phyloP scores from a whole-genome alignment of 2,329 filamentous ascomycete genomes.

The Alternaria arbusti region DNA sequence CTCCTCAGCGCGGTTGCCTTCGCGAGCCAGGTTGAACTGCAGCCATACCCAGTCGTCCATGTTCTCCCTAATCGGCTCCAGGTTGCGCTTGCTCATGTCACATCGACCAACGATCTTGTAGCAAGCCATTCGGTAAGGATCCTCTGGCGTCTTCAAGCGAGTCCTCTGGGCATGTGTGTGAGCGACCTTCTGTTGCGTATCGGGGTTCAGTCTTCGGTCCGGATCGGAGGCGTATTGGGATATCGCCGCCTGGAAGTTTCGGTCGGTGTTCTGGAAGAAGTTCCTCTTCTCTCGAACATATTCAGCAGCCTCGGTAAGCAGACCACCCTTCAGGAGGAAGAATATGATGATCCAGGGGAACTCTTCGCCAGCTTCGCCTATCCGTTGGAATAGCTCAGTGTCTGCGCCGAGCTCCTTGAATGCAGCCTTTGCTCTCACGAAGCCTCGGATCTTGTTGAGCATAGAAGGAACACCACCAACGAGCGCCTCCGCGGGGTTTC shows the following conservation, averaged over 20 bases:
- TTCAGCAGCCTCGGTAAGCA: slow-evolving; percentile 80
- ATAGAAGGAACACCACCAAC: slow-evolving; percentile 87
- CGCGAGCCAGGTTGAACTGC: slow-evolving; percentile 68
- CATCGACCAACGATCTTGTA: slow-evolving; percentile 94
- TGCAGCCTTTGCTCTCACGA: slow-evolving; percentile 79
- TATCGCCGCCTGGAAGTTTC: slow-evolving; percentile 87
- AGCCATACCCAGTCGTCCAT: slow-evolving; percentile 73
- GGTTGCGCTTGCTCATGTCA: slow-evolving; percentile 63
- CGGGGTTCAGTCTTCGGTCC: slow-evolving; percentile 77
- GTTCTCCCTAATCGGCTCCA: slow-evolving; percentile 64
- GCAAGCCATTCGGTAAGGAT: slow-evolving; percentile 95
- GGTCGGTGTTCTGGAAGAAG: slow-evolving; percentile 88
- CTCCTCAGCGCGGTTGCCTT: slow-evolving; percentile 67
- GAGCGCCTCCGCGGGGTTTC: slow-evolving; percentile 86
- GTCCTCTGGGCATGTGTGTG: slow-evolving; percentile 87
- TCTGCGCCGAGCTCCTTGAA: slow-evolving; percentile 86
- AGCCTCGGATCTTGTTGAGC: slow-evolving; percentile 89
- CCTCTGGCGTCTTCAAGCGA: slow-evolving; percentile 83
- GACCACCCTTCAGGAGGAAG: slow-evolving; percentile 84
- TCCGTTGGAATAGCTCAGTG: slow-evolving; percentile 78
- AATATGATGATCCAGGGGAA: slow-evolving; percentile 95
- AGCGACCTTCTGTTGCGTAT: slow-evolving; percentile 84
- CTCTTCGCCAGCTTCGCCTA: slow-evolving; percentile 68
- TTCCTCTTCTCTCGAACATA: slow-evolving; percentile 85
- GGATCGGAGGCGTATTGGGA: slow-evolving; percentile 78